These are phyloP conservation scores for Bombardia bombarda DNA, from an alignment of 495 filamentous ascomycete species.

Conservation along the genomic window DNA sequence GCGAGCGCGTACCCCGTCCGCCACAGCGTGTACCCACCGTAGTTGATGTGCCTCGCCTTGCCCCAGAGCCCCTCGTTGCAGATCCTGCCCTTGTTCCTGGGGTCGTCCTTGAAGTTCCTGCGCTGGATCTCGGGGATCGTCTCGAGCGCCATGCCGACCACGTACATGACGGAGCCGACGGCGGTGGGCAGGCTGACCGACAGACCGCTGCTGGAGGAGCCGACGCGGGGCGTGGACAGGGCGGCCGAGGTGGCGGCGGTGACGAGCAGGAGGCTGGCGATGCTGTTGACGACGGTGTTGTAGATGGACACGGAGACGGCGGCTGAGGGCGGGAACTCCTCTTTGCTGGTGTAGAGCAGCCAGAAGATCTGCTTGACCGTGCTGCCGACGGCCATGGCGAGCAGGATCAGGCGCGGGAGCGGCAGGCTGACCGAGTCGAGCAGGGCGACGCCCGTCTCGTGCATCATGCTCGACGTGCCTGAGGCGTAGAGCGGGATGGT, in stretches of 20 bases:
- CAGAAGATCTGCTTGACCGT: conserved; percentile 46
- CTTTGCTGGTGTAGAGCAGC: conserved; percentile 28
- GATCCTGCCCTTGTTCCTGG: conserved; percentile 46
- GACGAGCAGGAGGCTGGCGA: conserved; percentile 39
- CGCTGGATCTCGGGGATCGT: conserved; percentile 45
- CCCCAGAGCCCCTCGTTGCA: conserved; percentile 45
- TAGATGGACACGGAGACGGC: conserved; percentile 29
- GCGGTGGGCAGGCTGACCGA: conserved; percentile 19
- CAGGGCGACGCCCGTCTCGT: background rate
- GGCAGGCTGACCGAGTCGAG: conserved; percentile 10
- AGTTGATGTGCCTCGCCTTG: conserved; percentile 52
- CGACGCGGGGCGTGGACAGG: conserved; percentile 11
- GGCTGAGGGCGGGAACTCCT: conserved; percentile 31
- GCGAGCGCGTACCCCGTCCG: conserved; percentile 43
- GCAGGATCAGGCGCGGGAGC: conserved; percentile 29
- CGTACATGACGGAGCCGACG: conserved; percentile 36
- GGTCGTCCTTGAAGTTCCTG: conserved; percentile 42
- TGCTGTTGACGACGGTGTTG: conserved; percentile 41
- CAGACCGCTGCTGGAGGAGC: background rate
- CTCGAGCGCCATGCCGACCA: conserved; percentile 41
- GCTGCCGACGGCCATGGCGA: conserved; percentile 41
- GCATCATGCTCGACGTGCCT: background rate
- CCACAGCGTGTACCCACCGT: conserved; percentile 50
- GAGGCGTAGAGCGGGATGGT: conserved; percentile 12
- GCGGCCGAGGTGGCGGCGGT: conserved; percentile 30